Conservation (phyloP, 164 flowering plant genomes). For the Cinnamomum micranthum region DNA sequence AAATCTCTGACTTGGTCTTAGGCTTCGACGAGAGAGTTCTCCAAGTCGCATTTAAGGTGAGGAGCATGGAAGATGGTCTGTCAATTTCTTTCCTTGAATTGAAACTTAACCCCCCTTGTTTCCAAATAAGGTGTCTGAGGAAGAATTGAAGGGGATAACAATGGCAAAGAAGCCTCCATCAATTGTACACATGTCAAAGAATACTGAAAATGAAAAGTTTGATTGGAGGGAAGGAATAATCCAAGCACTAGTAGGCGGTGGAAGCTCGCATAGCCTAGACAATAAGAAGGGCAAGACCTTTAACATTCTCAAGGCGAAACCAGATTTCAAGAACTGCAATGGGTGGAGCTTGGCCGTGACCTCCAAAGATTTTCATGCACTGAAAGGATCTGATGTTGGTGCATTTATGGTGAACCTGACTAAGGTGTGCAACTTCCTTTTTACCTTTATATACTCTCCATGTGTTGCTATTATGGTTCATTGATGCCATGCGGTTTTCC, state of each 20-base stretch:
- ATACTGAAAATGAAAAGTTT: slow-evolving; percentile 11
- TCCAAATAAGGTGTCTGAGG: slow-evolving; percentile 45
- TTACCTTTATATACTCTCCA: not conserved
- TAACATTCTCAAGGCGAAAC: slow-evolving; percentile 45
- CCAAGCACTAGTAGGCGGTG: slow-evolving; percentile 26
- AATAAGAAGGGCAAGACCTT: slow-evolving; percentile 37
- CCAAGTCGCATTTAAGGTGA: slow-evolving; percentile 64
- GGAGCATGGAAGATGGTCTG: not conserved
- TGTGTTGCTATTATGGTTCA: too few species aligned
- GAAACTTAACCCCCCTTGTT: not conserved
- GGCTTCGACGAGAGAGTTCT: slow-evolving; percentile 67
- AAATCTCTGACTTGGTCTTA: slow-evolving; percentile 46
- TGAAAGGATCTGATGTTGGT: slow-evolving; percentile 50
- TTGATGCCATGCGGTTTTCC: too few species aligned
- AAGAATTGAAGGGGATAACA: slow-evolving; percentile 43
- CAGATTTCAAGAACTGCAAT: slow-evolving; percentile 61
- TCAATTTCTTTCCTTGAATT: not conserved
- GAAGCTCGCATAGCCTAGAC: slow-evolving; percentile 7
- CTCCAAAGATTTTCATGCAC: slow-evolving; percentile 23
- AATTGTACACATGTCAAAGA: slow-evolving; percentile 42
- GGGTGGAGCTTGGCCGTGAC: slow-evolving; percentile 73
- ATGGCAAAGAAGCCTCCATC: slow-evolving; percentile 34
- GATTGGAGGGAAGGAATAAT: slow-evolving; percentile 33
- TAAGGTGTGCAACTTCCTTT: slow-evolving; percentile 33
- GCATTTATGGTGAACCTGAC: slow-evolving; percentile 75